These are phyloP conservation scores for Eucalyptus erythrocorys DNA, from an alignment of 345 rosid genomes.

Conservation along the genomic window DNA sequence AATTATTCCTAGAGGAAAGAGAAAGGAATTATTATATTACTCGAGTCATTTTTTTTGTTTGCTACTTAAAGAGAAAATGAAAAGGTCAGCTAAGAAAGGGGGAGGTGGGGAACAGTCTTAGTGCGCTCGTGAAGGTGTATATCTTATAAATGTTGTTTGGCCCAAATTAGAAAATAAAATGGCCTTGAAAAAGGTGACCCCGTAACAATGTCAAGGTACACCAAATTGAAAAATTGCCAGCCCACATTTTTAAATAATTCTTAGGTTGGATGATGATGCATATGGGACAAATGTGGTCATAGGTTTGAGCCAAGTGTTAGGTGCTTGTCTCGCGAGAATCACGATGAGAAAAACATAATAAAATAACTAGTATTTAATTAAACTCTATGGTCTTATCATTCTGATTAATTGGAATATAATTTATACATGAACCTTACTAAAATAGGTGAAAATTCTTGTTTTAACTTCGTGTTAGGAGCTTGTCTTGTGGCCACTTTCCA, in stretches of 20 bases:
- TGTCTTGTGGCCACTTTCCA: not conserved
- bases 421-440: not conserved
- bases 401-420: not conserved
- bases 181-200: not conserved
- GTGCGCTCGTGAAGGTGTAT: not conserved
- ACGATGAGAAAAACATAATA: not conserved
- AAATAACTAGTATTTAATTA: not conserved
- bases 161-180: not conserved
- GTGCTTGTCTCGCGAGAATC: not conserved
- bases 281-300: not conserved
- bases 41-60: not conserved
- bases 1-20: not conserved
- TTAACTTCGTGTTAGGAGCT: not conserved
- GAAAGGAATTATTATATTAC: not conserved
- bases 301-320: not conserved
- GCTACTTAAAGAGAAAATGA: not conserved
- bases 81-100: not conserved
- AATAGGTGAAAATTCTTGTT: not conserved
- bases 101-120: not conserved
- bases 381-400: not conserved
- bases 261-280: not conserved
- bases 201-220: not conserved
- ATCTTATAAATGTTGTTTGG: not conserved
- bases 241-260: not conserved
- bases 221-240: not conserved